phyloP scores from a whole-genome alignment of 345 rosid genomes.

The Turnera subulata region DNA sequence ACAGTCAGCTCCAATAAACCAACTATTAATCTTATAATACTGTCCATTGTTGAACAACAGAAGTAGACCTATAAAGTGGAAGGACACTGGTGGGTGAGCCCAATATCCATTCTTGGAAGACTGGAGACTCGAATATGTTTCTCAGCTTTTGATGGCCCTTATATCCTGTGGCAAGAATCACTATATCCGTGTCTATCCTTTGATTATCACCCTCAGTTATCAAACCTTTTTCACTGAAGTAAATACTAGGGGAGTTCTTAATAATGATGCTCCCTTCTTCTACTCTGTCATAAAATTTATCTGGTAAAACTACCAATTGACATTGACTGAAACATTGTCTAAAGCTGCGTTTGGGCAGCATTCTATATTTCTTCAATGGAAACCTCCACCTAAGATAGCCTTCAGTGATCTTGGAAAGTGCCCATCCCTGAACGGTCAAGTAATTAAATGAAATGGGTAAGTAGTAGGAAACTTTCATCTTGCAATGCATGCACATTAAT shows the following conservation, averaged over 20 bases:
- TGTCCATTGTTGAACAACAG: too few relatives aligned
- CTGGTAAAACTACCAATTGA: slow-evolving; percentile 14
- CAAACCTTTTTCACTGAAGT: slow-evolving; percentile 23
- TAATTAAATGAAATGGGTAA: background rate
- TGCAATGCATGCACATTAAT: background rate
- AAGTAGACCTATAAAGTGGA: slow-evolving; percentile 23
- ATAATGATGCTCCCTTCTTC: slow-evolving; percentile 30
- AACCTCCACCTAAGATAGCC: slow-evolving; percentile 16
- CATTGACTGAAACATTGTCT: slow-evolving; percentile 13
- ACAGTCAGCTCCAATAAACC: too few relatives aligned
- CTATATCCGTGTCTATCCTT: slow-evolving; percentile 14
- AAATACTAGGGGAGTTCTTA: slow-evolving; percentile 20
- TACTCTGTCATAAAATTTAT: slow-evolving; percentile 27
- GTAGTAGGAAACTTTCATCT: background rate
- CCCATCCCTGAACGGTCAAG: slow-evolving; percentile 19
- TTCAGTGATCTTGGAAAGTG: slow-evolving; percentile 20
- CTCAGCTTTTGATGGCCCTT: slow-evolving; percentile 20
- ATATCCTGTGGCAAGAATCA: slow-evolving; percentile 32
- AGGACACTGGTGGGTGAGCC: slow-evolving; percentile 4
- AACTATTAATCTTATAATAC: too few relatives aligned
- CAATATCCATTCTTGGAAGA: slow-evolving; percentile 15
- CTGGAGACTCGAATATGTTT: slow-evolving; percentile 20
- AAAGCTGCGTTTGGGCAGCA: slow-evolving; percentile 22
- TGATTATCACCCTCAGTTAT: slow-evolving; percentile 10
- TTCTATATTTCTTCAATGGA: slow-evolving; percentile 26